Evolutionary conservation across 495 filamentous ascomycete genomes (phyloP).

Genomic region (Penicillium flavigenum): DNA sequence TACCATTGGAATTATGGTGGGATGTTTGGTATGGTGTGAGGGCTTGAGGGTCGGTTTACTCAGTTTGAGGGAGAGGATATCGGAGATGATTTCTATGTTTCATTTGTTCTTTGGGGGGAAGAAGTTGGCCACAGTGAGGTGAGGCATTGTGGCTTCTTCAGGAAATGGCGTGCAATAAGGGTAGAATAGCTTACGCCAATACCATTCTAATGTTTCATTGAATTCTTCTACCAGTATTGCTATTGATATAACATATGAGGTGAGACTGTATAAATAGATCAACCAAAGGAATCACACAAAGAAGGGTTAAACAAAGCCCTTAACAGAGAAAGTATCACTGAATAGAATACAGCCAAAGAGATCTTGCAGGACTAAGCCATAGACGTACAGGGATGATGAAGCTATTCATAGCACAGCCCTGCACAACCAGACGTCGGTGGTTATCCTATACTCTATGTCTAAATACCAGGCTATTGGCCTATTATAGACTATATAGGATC

Average conservation of each 20-base stretch:
- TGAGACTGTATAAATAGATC: not conserved
- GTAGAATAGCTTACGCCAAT: not conserved
- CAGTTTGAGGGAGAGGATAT: not conserved
- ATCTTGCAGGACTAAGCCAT: not conserved
- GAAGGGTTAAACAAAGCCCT: not conserved
- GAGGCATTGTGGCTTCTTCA: not conserved
- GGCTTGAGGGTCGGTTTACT: not conserved
- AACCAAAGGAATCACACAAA: not conserved
- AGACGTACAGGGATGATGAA: slow-evolving; percentile 1
- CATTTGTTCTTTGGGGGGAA: not conserved
- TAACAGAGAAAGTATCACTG: not conserved
- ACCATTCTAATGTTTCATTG: not conserved
- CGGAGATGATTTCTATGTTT: not conserved
- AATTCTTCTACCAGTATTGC: not conserved
- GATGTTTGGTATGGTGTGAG: not conserved
- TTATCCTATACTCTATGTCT: not conserved
- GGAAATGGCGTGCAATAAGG: not conserved
- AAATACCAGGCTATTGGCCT: too few species aligned
- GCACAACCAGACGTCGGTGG: slow-evolving; percentile 5
- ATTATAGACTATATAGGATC: not conserved
- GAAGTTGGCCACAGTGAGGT: not conserved
- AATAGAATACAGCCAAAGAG: not conserved
- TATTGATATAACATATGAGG: not conserved
- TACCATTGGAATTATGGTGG: not conserved
- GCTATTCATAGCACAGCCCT: slow-evolving; percentile 10